Base-by-base conservation (phyloP, 208 protist species). In the Trypanosoma lewisi region DNA sequence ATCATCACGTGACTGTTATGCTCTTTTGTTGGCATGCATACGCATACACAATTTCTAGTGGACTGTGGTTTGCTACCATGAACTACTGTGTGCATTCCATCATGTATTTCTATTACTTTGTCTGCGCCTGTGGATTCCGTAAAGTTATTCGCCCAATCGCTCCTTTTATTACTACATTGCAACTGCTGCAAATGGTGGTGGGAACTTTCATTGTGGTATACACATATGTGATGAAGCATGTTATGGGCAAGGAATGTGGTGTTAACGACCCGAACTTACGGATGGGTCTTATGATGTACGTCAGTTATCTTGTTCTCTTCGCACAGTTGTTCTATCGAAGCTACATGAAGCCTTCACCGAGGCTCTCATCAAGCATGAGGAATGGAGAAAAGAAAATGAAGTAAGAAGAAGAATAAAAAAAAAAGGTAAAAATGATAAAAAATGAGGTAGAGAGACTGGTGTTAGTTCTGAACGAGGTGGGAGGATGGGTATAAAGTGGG, bases 81-180 rank as follows among this genome's bases (percentile, higher is more conserved):
- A 98, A 98, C 76, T 93, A 93, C 76, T 55, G 52, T 8, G 92
- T 98, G 34, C 96, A 98, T 80, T 75, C 83, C 11, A 73, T 97
- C 70, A 98, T 98, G 94, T 98, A 98, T 75, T 67, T 78, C 1
- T 98, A 98, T 77, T 98, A 96, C 72, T 83, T 86, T 21, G 36
- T 95, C 36, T 79, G 75, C 56, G 63, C 80, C 1, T 73, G 62
- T 30, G 81, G 83, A 11, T 55, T 70, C 47, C 76, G 80, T 70
- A 59, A 77, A 37, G 45, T 77, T 16, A 66, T 89, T 27, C 85
- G 87, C 64, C 79, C 83, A 23, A 75, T 94, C 56, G 87, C 90
- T 0, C 77, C 85, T 2, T 11, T 89, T 51, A 93, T 96, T 62
- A 96, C 91, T n/a, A 74, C 64, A 27, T 61, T 93, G 42, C 91